These are phyloP conservation scores for Kwoniella pini DNA, from an alignment of 768 basidiomycete genomes.

Conservation along the genomic window DNA sequence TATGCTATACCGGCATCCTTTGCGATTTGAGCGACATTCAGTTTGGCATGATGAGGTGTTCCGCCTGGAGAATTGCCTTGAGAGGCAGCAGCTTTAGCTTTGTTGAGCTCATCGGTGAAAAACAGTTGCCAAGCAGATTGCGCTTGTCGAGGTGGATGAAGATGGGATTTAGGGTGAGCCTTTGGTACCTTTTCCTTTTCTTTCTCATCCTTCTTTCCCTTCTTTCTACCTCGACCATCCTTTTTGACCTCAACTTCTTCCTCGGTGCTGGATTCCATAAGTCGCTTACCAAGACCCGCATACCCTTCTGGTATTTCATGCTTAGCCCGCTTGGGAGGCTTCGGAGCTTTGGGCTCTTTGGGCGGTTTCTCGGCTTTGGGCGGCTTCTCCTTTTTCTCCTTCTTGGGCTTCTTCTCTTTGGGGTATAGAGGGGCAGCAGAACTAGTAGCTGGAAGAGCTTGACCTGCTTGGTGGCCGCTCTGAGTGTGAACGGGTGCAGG, in stretches of 20 bases:
- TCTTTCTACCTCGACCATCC: conserved; percentile 27
- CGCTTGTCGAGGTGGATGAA: conserved; percentile 86
- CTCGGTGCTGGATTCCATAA: conserved; percentile 28
- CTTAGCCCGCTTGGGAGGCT: conserved; percentile 29
- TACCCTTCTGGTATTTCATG: conserved; percentile 31
- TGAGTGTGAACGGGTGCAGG: conserved; percentile 21
- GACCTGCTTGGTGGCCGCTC: conserved; percentile 4
- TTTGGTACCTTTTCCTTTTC: conserved; percentile 32
- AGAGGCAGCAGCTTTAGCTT: conserved; percentile 49
- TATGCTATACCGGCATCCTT: conserved; percentile 93
- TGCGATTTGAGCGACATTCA: conserved; percentile 92
- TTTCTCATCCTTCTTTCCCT: conserved; percentile 35
- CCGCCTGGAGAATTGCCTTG: conserved; percentile 45
- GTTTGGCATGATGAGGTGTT: conserved; percentile 61
- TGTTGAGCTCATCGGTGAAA: conserved; percentile 92
- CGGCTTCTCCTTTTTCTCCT: conserved; percentile 34
- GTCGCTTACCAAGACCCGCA: conserved; percentile 42
- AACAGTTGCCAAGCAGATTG: conserved; percentile 96
- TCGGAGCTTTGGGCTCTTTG: conserved; percentile 9
- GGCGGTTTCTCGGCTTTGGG: conserved; percentile 10
- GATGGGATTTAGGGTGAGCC: conserved; percentile 65
- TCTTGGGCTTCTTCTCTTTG: conserved; percentile 17
- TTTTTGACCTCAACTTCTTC: conserved; percentile 31
- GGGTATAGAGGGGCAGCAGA: conserved; percentile 5
- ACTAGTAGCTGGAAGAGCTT: conserved; percentile 4